Evolutionary conservation across 2,329 filamentous ascomycete genomes (phyloP).

Genomic region (Atkinsonella texensis): DNA sequence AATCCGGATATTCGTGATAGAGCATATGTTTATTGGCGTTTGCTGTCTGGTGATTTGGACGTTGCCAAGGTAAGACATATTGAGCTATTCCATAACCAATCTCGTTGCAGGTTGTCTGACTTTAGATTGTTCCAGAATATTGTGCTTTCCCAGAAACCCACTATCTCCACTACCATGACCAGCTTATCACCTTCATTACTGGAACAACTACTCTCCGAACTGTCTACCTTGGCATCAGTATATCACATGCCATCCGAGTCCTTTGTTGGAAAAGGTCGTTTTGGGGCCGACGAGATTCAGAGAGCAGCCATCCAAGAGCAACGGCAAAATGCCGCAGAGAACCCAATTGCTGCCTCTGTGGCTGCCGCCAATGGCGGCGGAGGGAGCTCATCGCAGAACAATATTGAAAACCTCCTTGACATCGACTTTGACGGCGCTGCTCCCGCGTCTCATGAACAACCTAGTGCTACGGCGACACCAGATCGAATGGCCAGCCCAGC

Average conservation of each 20-base stretch:
- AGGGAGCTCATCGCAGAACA: conserved; percentile 47
- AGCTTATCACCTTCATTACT: conserved; percentile 73
- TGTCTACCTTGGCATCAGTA: conserved; percentile 90
- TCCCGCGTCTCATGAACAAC: conserved; percentile 67
- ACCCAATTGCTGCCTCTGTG: conserved; percentile 81
- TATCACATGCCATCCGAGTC: conserved; percentile 98
- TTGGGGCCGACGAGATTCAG: conserved; percentile 88
- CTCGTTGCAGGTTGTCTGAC: not conserved
- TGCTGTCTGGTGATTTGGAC: conserved; percentile 83
- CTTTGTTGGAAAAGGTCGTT: conserved; percentile 93
- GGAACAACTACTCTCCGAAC: conserved; percentile 79
- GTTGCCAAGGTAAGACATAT: conserved; percentile 60
- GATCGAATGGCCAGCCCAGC: conserved; percentile 56
- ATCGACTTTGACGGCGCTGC: conserved; percentile 92
- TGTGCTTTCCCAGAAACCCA: conserved; percentile 84
- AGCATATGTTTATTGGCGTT: conserved; percentile 96
- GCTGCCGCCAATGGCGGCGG: conserved; percentile 54
- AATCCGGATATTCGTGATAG: conserved; percentile 96
- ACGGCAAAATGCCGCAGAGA: conserved; percentile 80
- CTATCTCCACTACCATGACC: conserved; percentile 88
- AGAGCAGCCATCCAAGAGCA: conserved; percentile 94
- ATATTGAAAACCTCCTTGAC: conserved; percentile 88
- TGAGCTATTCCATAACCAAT: too few relatives aligned
- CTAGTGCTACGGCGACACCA: conserved; percentile 46
- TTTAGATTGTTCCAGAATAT: conserved; percentile 46